Conservation (phyloP, 2,329 filamentous ascomycete species). For the Venturia effusa region DNA sequence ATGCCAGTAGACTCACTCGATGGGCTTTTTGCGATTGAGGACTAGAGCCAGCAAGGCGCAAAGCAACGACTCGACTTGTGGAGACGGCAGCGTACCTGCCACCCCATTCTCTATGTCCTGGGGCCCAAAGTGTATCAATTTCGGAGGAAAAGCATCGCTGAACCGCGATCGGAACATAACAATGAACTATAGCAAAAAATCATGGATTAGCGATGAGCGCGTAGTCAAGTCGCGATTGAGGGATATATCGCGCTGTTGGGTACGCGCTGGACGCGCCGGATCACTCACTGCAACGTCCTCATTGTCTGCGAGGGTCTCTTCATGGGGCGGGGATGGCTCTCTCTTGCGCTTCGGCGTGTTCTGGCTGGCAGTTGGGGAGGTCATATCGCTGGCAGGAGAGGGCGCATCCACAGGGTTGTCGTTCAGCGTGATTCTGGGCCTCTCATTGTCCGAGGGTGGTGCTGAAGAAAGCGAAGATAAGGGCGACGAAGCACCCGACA, state of each 20-base stretch:
- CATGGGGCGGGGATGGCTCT: conserved; percentile 78
- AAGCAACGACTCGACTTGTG: conserved; percentile 76
- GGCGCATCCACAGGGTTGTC: conserved; percentile 6
- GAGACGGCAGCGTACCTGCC: conserved; percentile 64
- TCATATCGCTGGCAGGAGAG: conserved; percentile 5
- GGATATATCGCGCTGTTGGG: conserved; percentile 13
- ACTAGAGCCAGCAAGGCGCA: conserved; percentile 82
- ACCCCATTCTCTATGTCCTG: conserved; percentile 90
- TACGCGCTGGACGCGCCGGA: conserved; percentile 27
- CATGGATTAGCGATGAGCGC: conserved; percentile 19
- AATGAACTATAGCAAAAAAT: conserved; percentile 57
- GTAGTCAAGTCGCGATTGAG: conserved; percentile 19
- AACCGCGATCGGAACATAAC: conserved; percentile 97
- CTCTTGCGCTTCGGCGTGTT: conserved; percentile 54
- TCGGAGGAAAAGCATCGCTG: conserved; percentile 77
- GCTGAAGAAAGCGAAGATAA: conserved; percentile 40
- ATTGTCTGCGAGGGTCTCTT: conserved; percentile 83
- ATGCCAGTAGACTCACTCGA: conserved; percentile 57
- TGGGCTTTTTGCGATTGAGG: conserved; percentile 94
- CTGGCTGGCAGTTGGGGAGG: conserved; percentile 19
- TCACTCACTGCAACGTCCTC: conserved; percentile 78
- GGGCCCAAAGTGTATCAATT: conserved; percentile 78
- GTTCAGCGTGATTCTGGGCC: conserved; percentile 21
- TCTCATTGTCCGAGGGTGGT: conserved; percentile 47
- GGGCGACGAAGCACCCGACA: conserved; percentile 47